Base-by-base conservation (phyloP, 345 rosid species). In the Cardiospermum halicacabum region DNA sequence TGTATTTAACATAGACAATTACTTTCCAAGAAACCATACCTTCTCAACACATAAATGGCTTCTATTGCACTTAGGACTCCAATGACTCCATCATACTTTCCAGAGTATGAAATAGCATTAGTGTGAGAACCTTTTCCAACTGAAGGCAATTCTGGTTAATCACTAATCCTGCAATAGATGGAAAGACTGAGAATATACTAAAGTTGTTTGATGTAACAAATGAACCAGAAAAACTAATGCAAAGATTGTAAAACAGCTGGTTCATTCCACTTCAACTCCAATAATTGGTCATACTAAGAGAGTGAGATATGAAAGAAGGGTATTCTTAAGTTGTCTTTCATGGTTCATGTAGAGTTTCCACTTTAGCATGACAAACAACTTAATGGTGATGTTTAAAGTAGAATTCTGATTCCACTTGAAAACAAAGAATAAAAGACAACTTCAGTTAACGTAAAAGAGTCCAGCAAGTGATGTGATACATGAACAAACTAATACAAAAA, bases 31-130 rank as follows among this genome's bases (percentile, higher is more conserved):
- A 50, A 43, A 47, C n/a, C n/a, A 49, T 53, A 92, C 98, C 96
- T 86, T 75, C 84, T 84, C 16, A 93, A 83, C n/a, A 82, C 88
- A 67, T 86, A 89, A 70, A 89, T 83, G 70, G 96, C 94, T 84
- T 92, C 98, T 39, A 92, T 79, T 36, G 98, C 98, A 71, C 98
- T 96, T 65, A 93, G 76, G 79, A 93, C 97, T 77, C 98, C 98
- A 31, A 89, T 93, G 45, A 89, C 98, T 19, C 98, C 97, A 75
- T 93, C 98, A 73, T 82, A 93, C 76, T 89, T 93, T 47, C 98
- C 98, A 0, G 97, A 89, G 79, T 84, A 89, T 2, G 98, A 97
- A 76, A 93, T 93, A 71, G 98, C 98, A 85, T 93, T 97, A 6
- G 84, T 86, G 37, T 93, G 97, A 73, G 98, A 93, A 72, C 97